A percentile compares a stretch with the other conserved stretches of the same genome.
phyloP scores from a whole-genome alignment of 108 stramenopile species.

The Schizochytrium sp. region DNA sequence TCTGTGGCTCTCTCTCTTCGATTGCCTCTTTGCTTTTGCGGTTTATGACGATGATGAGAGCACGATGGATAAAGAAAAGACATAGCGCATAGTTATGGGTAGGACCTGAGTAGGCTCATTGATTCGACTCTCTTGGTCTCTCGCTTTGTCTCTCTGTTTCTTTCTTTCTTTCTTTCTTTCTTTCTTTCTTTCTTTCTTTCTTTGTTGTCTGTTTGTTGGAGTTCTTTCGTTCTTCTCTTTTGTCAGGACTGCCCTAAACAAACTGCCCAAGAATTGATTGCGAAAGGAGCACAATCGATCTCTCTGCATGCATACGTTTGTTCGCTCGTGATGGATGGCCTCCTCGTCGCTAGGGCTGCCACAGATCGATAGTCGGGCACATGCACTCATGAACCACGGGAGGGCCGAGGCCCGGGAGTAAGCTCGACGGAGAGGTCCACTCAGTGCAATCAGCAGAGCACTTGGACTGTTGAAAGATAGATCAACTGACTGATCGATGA shows the following conservation, averaged over 20 bases:
- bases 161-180: neutral
- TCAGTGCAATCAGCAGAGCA: no score
- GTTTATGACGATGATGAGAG: neutral
- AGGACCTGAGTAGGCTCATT: neutral
- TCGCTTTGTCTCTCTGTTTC: conserved; percentile 11
- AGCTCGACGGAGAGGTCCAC: no score
- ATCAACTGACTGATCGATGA: no score
- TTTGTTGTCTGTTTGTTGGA: neutral
- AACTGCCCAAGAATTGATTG: neutral
- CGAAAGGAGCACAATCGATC: neutral
- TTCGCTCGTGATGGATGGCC: neutral
- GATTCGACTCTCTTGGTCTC: neutral
- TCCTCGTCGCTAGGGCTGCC: neutral
- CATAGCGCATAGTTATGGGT: no score
- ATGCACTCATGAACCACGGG: no score
- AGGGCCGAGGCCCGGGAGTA: no score
- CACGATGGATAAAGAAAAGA: no score
- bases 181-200: neutral
- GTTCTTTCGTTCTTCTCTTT: neutral
- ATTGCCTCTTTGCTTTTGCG: neutral
- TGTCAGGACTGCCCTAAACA: neutral
- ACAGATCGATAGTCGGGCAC: no score
- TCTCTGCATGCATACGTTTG: neutral
- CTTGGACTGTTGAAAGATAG: no score
- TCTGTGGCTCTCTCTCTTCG: neutral